A percentile compares a stretch with the other conserved stretches of the same genome.
phyloP scores from a whole-genome alignment of 192 early-diverging fungal genomes.

The Glomus cerebriforme region DNA sequence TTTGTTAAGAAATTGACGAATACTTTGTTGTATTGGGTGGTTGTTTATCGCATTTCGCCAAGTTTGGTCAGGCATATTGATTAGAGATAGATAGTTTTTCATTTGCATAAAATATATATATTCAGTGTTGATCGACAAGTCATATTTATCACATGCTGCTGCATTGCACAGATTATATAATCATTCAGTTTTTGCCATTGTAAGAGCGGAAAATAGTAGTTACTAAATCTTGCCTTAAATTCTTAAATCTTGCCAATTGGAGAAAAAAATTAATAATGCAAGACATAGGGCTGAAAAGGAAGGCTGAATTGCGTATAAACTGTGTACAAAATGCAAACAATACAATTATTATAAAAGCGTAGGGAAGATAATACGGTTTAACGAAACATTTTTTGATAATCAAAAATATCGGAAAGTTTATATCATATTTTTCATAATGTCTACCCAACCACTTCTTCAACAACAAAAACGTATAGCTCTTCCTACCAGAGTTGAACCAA shows the following conservation, averaged over 20 bases:
- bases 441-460: constrained; percentile 39
- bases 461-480: constrained; percentile 71
- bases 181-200: too few species aligned
- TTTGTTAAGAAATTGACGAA: constrained; percentile 20
- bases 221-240: neutral
- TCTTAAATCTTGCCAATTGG: neutral
- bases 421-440: neutral
- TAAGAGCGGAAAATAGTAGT: neutral
- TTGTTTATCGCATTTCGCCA: neutral
- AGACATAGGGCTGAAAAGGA: neutral
- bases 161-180: too few species aligned
- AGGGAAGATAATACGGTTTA: neutral
- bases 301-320: neutral
- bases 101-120: too few species aligned
- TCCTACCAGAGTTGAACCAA: constrained; percentile 82
- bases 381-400: neutral
- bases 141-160: too few species aligned
- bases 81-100: too few species aligned
- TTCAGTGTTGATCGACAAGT: too few species aligned
- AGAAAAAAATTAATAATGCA: neutral
- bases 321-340: neutral
- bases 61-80: neutral
- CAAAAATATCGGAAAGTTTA: neutral
- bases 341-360: neutral
- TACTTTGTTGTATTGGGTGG: constrained; percentile 9